A percentile compares a stretch with the other conserved stretches of the same genome.
Evolutionary conservation across 192 early-diverging fungal genomes (phyloP).

Genomic region (Backusella luteola): DNA sequence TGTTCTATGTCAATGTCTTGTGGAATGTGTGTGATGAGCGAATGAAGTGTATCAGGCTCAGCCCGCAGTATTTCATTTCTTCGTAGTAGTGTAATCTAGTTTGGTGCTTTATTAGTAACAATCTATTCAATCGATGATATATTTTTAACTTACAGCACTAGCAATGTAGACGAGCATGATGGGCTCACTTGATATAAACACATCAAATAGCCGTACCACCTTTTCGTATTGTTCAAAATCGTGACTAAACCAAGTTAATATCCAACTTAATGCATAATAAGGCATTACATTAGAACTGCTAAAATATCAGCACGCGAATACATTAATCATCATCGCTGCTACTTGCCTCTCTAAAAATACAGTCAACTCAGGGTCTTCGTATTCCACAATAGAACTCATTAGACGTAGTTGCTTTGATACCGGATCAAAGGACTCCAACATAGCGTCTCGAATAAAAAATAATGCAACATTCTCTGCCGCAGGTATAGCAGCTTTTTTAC

Average conservation of each 20-base stretch:
- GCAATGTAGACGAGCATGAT: slow-evolving; percentile 64
- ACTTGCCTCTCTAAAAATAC: slow-evolving; percentile 44
- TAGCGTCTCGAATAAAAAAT: slow-evolving; percentile 53
- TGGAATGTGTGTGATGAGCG: slow-evolving; percentile 52
- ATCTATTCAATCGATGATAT: no score
- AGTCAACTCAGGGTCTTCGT: slow-evolving; percentile 49
- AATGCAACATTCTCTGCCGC: slow-evolving; percentile 54
- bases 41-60: slow-evolving; percentile 49
- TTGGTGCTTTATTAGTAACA: background rate
- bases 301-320: background rate
- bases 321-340: background rate
- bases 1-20: slow-evolving; percentile 44
- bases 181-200: slow-evolving; percentile 58
- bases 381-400: slow-evolving; percentile 43
- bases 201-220: slow-evolving; percentile 61
- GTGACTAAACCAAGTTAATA: slow-evolving; percentile 77
- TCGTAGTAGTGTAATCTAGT: slow-evolving; percentile 45
- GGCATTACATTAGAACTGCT: slow-evolving; percentile 48
- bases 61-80: slow-evolving; percentile 41
- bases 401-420: slow-evolving; percentile 47
- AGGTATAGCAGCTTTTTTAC: slow-evolving; percentile 50
- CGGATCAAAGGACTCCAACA: slow-evolving; percentile 53
- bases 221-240: slow-evolving; percentile 50
- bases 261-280: slow-evolving; percentile 70
- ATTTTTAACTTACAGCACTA: slow-evolving; percentile 40